Evolutionary conservation across 768 basidiomycete genomes (phyloP), one percentile per base, ranked within the genome.

Genomic region (Pleurotus cornucopiae): DNA sequence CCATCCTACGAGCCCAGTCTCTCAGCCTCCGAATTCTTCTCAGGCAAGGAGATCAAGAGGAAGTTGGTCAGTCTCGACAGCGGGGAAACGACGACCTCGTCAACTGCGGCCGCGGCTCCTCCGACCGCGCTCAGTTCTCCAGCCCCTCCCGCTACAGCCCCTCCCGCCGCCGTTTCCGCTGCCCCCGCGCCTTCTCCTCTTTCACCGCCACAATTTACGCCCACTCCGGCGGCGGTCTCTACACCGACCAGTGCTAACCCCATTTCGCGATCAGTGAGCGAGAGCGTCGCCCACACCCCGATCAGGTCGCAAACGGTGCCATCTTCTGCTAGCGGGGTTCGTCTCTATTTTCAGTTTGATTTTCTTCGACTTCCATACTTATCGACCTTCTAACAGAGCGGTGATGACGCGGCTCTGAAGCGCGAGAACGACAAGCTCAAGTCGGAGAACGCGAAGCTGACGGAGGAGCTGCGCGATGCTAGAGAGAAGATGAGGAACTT

Each of bases 21-120:
- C 47, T 76, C 82, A 16, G 89, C 95, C 6, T 76, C 83, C 58
- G 93, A 97, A 62, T 98, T 91, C 76, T 93, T 98, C 73, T 72
- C 78, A 9, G 94, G 94, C 47, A 96, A 95, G 73, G 78, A 77
- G 9, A 82, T 86, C 2, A 71, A 84, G n/a, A 80, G 85, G 7
- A 91, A 94, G 58, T 76, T 94, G 20, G 81, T 97, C 60, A 84
- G 81, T 68, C 83, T 98, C 51, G 88, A 91, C 41, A 84, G 83
- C 46, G 89, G 90, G 4, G 70, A 78, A 40, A 61, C 69, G 5
- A 40, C 69, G 60, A 23, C 55, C 60, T 40, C 65, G 67, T 34
- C 30, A 34, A 34, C 30, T 34, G 21, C 57, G 56, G 66, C 44
- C 34, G 47, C 56, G 23, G 64, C 73, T 13, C 62, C 69, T 2